Conservation (phyloP, 768 basidiomycete genomes). For the Boletus tomentosulus region DNA sequence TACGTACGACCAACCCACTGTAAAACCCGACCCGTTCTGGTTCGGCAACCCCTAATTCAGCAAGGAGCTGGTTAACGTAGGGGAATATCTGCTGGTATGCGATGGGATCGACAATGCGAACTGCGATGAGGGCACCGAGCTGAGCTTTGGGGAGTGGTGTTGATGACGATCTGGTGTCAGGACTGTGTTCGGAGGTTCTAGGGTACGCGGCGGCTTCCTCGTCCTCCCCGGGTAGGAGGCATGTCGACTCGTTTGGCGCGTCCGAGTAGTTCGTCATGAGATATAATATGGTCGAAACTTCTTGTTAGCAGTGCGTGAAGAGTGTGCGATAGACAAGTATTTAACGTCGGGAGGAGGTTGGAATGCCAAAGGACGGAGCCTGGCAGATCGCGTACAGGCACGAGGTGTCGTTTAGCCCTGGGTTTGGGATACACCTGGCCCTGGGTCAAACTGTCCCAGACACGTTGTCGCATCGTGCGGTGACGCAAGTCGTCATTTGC, state of each 20-base stretch:
- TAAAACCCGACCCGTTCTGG: constrained; percentile 60
- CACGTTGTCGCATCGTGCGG: too few species aligned
- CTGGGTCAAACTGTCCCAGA: too few species aligned
- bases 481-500: too few species aligned
- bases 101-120: constrained; percentile 56
- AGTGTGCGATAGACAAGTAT: too few species aligned
- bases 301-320: too few species aligned
- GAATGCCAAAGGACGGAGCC: too few species aligned
- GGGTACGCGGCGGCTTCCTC: constrained; percentile 5
- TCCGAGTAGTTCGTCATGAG: not conserved
- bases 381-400: too few species aligned
- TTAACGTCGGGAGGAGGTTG: too few species aligned
- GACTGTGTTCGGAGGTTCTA: too few species aligned
- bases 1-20: constrained; percentile 54
- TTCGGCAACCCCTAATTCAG: constrained; percentile 47
- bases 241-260: constrained; percentile 10
- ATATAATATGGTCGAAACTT: not conserved
- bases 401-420: too few species aligned
- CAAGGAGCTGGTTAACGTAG: constrained; percentile 64
- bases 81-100: constrained; percentile 60
- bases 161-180: not conserved
- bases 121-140: constrained; percentile 38
- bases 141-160: constrained; percentile 41
- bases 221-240: constrained; percentile 8
- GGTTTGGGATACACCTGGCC: too few species aligned